Percentiles rank a stretch among this genome's conserved stretches.
phyloP scores from a whole-genome alignment of 2,329 filamentous ascomycete genomes.

The Claviceps monticola region DNA sequence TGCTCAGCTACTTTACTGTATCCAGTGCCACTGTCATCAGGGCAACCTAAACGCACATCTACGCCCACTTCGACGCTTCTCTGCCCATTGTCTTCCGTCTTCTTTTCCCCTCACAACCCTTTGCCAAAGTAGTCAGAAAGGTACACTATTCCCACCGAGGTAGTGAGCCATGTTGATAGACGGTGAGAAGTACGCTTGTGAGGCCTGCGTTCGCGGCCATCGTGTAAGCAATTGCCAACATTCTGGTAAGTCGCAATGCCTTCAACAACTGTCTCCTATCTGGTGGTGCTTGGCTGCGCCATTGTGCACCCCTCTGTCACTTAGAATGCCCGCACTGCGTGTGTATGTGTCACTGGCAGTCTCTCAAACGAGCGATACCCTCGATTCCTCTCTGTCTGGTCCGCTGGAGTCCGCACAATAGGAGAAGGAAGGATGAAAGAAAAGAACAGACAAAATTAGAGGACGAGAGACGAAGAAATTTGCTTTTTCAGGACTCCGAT shows the following conservation, averaged over 20 bases:
- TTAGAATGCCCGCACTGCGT: not conserved
- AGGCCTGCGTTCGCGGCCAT: constrained; percentile 95
- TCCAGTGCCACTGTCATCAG: constrained; percentile 2
- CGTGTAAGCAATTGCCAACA: constrained; percentile 98
- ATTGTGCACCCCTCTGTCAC: not conserved
- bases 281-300: not conserved
- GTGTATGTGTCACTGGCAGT: not conserved
- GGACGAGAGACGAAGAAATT: not conserved
- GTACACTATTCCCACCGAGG: not conserved
- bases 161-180: constrained; percentile 57
- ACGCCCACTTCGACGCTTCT: constrained; percentile 3
- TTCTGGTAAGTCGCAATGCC: constrained; percentile 51
- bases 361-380: not conserved
- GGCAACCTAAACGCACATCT: constrained; percentile 1
- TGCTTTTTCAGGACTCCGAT: not conserved
- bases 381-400: not conserved
- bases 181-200: constrained; percentile 96
- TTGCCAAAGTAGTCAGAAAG: not conserved
- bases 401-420: not conserved
- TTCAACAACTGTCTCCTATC: not conserved
- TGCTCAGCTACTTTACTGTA: not conserved
- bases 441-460: not conserved
- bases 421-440: not conserved
- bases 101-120: constrained; percentile 1
- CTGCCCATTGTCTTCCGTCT: not conserved